Base-by-base conservation (phyloP, 1,284 basidiomycete species). In the Ceratobasidium theobromae region DNA sequence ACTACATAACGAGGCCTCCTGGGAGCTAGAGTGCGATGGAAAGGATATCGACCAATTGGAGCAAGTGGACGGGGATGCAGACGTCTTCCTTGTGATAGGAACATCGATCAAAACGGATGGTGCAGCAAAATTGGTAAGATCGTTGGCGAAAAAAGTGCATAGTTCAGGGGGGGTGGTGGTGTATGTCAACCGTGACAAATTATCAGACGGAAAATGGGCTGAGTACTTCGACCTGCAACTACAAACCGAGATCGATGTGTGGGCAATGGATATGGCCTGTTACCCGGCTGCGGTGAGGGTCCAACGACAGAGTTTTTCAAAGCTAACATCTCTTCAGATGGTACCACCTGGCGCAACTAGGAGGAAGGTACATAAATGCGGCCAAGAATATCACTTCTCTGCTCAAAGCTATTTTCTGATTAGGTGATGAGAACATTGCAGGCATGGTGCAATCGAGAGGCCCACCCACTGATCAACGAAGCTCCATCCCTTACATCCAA, bases 81-180 rank as follows among this genome's bases (percentile, higher is more conserved):
- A 46, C 8, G 18, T 60, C 6, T 25, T 60, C 28, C 16, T 60
- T 4, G 30, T 60, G 16, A 49, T 60, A n/a, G 57, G 57, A 11
- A 60, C 57, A 3, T 60, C 57, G 4, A 18, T 60, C 21, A 43
- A 16, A 23, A 60, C 57, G 9, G 43, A 35, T 14, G 57, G 57
- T 18, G 57, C 23, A 8, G 57, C 45, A 5, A 25, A 30, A n/a
- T 38, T 60, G 16, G 57, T 60, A 11, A 25, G 33, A 16, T 35
- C 45, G 1, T 49, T 60, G 32, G 57, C 57, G 14, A 11, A 11
- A 1, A 49, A 14, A 2, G 45, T 49, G 4, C 57, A 49, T n/a
- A 2, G 5, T 14, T 8, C 8, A 14, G 11, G 23, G 1, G 57
- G 57, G 4, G 32, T 30, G 3, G 57, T 60, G 14, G 21, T 60